Evolutionary conservation across 2,329 filamentous ascomycete genomes (phyloP).

Genomic region (Aspergillus flavus): DNA sequence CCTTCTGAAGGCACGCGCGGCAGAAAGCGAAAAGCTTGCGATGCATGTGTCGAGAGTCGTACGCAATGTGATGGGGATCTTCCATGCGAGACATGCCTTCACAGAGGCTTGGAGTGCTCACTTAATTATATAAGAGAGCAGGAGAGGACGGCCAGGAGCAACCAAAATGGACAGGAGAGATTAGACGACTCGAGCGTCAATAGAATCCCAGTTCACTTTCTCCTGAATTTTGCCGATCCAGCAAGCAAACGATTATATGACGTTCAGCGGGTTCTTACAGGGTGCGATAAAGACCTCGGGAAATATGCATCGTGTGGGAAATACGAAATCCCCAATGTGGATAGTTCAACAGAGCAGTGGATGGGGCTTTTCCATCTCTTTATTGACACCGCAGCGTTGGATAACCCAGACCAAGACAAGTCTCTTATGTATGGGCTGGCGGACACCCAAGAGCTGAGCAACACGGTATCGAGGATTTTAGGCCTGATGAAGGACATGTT

Average conservation of each 20-base stretch:
- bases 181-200: neutral
- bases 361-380: neutral
- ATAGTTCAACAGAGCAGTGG: neutral
- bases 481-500: neutral
- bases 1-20: neutral
- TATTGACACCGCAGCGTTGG: neutral
- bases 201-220: neutral
- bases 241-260: neutral
- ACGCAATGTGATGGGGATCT: neutral
- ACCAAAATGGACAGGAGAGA: neutral
- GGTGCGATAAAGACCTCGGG: neutral
- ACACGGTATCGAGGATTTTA: neutral
- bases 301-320: neutral
- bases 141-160: fast-evolving
- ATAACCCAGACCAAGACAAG: neutral
- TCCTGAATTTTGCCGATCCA: neutral
- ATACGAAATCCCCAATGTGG: fast-evolving
- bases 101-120: neutral
- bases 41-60: neutral
- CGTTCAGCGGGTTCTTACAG: neutral
- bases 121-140: neutral
- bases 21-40: neutral
- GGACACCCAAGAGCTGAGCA: neutral
- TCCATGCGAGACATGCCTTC: neutral
- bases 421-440: neutral